Conservation (phyloP, 1,284 basidiomycete genomes). For the Ustilago nuda region DNA sequence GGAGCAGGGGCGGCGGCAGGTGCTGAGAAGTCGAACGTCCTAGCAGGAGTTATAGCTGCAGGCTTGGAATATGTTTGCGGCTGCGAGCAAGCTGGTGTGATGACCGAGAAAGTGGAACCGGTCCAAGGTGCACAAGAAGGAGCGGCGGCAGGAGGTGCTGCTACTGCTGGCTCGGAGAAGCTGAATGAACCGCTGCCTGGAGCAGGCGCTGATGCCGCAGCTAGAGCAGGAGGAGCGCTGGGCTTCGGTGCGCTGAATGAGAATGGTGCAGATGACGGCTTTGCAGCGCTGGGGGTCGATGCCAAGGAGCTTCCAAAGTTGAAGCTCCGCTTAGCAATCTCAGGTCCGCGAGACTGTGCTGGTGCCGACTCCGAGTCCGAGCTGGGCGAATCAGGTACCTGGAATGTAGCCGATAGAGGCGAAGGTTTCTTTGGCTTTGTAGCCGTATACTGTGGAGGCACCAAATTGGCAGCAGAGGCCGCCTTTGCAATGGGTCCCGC, state of each 20-base stretch:
- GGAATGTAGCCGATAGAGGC: constrained; percentile 52
- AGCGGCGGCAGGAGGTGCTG: constrained; percentile 14
- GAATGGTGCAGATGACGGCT: constrained; percentile 29
- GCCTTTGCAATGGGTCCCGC: constrained; percentile 10
- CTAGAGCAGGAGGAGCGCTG: constrained; percentile 4
- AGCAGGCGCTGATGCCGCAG: constrained; percentile 7
- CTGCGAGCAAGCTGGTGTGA: constrained; percentile 9
- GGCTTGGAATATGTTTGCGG: constrained; percentile 9
- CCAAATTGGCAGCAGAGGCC: constrained; percentile 11
- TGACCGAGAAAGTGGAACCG: constrained; percentile 33
- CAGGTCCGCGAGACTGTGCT: constrained; percentile 12
- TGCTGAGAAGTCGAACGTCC: constrained; percentile 33
- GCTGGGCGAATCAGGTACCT: constrained; percentile 54
- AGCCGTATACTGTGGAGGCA: constrained; percentile 47
- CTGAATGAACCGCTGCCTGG: constrained; percentile 18
- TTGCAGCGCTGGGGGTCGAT: constrained; percentile 2
- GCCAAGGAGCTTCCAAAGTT: constrained; percentile 19
- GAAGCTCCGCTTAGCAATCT: constrained; percentile 30
- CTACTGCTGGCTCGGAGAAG: constrained; percentile 20
- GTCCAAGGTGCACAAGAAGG: neutral
- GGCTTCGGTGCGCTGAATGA: constrained; percentile 37
- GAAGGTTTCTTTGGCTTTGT: constrained; percentile 59
- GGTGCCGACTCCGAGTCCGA: constrained; percentile 39
- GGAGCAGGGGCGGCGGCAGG: neutral
- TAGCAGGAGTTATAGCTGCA: constrained; percentile 8